Conservation (phyloP, 2,329 filamentous ascomycete species). For the Dactylella cylindrospora region DNA sequence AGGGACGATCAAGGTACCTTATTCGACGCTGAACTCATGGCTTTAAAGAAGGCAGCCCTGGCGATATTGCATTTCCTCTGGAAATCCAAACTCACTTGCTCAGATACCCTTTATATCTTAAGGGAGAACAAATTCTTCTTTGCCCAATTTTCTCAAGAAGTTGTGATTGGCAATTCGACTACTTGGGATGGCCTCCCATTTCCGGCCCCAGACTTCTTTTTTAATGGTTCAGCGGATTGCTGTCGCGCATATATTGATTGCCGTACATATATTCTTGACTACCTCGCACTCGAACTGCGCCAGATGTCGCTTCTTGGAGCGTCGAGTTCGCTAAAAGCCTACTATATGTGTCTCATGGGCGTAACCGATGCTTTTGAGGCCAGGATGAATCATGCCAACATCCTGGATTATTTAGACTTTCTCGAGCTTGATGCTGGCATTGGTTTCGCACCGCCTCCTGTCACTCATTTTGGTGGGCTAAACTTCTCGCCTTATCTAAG, state of each 20-base stretch:
- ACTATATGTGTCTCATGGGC: conserved; percentile 49
- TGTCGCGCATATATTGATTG: conserved; percentile 76
- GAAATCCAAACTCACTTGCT: conserved; percentile 75
- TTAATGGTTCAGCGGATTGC: conserved; percentile 63
- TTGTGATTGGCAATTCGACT: conserved; percentile 67
- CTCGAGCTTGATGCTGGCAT: conserved; percentile 64
- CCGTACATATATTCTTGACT: conserved; percentile 77
- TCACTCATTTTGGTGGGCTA: conserved; percentile 45
- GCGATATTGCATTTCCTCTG: conserved; percentile 75
- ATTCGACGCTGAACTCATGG: conserved; percentile 46
- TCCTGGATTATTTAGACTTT: conserved; percentile 95
- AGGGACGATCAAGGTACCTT: conserved; percentile 42
- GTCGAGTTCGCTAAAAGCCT: conserved; percentile 52
- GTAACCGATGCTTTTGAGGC: conserved; percentile 37
- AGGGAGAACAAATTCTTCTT: conserved; percentile 78
- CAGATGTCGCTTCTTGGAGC: conserved; percentile 48
- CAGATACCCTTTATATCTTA: conserved; percentile 74
- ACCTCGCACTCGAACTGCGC: conserved; percentile 80
- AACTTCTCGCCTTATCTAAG: conserved; percentile 44
- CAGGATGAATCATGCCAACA: conserved; percentile 60
- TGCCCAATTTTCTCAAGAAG: conserved; percentile 70
- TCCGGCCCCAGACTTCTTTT: conserved; percentile 46
- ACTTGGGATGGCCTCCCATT: conserved; percentile 74
- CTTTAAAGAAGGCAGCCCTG: conserved; percentile 52
- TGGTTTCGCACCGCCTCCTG: conserved; percentile 48